Conservation (phyloP, 306 rosid genomes). For the Lithocarpus polystachyus region DNA sequence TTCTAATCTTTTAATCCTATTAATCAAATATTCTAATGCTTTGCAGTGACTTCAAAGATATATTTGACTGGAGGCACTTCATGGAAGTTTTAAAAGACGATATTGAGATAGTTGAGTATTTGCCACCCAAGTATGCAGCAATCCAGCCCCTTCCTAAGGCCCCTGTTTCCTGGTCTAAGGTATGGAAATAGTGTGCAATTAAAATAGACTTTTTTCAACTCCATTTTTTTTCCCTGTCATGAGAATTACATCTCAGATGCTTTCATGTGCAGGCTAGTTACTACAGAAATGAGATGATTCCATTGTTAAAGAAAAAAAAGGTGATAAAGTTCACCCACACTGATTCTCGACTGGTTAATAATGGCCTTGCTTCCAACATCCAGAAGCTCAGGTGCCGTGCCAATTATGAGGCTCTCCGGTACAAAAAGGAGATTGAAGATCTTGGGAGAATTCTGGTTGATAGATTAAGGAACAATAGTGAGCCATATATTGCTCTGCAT, state of each 20-base stretch:
- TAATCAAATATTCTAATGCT: slow-evolving; percentile 30
- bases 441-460: slow-evolving; percentile 71
- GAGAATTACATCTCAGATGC: slow-evolving; percentile 29
- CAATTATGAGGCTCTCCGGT: slow-evolving; percentile 80
- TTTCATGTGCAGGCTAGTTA: slow-evolving; percentile 78
- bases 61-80: slow-evolving; percentile 96
- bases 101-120: slow-evolving; percentile 66
- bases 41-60: slow-evolving; percentile 93
- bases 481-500: slow-evolving; percentile 88
- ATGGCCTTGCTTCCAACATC: slow-evolving; percentile 74
- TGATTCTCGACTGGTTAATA: slow-evolving; percentile 89
- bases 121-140: slow-evolving; percentile 60
- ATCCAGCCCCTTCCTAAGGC: slow-evolving; percentile 66
- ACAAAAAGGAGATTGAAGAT: slow-evolving; percentile 73
- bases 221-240: not conserved
- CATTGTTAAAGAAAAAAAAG: slow-evolving; percentile 63
- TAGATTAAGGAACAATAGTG: slow-evolving; percentile 64
- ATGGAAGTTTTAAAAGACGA: slow-evolving; percentile 66
- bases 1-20: slow-evolving; percentile 10
- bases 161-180: slow-evolving; percentile 99
- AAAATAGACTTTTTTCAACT: not conserved
- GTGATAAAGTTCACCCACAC: slow-evolving; percentile 76
- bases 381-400: slow-evolving; percentile 90
- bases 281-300: slow-evolving; percentile 77
- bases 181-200: slow-evolving; percentile 19